Base-by-base conservation (phyloP, 2,329 filamentous ascomycete species). In the Alternaria burnsii region DNA sequence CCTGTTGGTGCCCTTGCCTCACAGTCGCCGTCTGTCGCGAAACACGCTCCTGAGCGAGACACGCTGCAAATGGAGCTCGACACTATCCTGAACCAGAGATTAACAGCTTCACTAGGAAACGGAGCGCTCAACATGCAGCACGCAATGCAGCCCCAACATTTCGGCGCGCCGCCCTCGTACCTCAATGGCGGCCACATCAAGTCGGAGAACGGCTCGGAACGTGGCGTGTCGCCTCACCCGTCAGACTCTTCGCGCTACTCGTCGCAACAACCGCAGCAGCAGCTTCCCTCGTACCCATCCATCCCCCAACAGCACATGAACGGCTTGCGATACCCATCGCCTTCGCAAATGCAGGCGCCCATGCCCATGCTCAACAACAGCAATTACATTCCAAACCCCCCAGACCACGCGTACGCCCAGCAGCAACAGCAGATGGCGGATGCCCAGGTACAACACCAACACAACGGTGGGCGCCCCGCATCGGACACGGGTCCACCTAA, bases 161-260 rank as follows among this genome's bases (percentile, higher is more conserved):
- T 80, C 63, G 80, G 81, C 47, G 82, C 82, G 70, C 78, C 82
- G 58, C 80, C 81, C 70, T 78, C 81, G 72, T 78, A 83, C 78
- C 76, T 81, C 65, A 82, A 82, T 71, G 79, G 78, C 71, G 79
- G 78, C 71, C 77, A 82, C 74, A 84, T 84, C 78, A 84, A 84
- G 67, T 86, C 85, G 53, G 85, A 86, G 76, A 87, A 82, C 75
- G 85, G 85, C 72, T 85, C 86, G 61, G 86, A 88, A 69, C 85
- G 86, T 63, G 85, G 83, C 66, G 81, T 84, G 64, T 83, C 85
- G 58, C 86, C 83, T 47, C 82, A 87, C 70, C 78, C 82, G 28
- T 86, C 83, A 58, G 85, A 86, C 64, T 83, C 85, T 46, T 86
- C 86, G 62, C 80, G 85, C 61, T 86, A 86, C 68, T 87, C 86